A percentile compares a stretch with the other conserved stretches of the same genome.
These are phyloP conservation scores for Serendipita sp. DNA, from an alignment of 768 basidiomycete genomes.

Conservation along the genomic window DNA sequence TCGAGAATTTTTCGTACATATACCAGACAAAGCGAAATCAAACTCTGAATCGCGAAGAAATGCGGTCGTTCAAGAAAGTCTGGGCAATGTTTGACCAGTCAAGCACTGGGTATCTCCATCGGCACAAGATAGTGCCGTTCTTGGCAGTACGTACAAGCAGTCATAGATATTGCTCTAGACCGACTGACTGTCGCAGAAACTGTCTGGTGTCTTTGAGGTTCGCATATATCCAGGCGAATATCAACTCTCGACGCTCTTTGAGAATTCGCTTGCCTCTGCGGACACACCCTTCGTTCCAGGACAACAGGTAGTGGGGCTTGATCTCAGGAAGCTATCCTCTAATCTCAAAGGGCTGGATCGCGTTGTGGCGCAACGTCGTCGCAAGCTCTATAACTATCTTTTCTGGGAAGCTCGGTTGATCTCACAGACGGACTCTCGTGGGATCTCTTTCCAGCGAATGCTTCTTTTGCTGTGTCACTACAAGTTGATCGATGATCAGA, in stretches of 20 bases:
- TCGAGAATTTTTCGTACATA: conserved; percentile 91
- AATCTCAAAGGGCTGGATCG: conserved; percentile 53
- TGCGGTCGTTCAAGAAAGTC: conserved; percentile 85
- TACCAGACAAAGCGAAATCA: conserved; percentile 78
- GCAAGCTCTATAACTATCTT: conserved; percentile 54
- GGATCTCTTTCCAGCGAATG: conserved; percentile 87
- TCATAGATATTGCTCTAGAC: neutral
- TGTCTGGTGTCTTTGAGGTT: conserved; percentile 79
- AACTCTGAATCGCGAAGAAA: conserved; percentile 74
- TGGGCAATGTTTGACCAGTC: conserved; percentile 77
- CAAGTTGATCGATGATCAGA: conserved; percentile 77
- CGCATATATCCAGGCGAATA: conserved; percentile 64
- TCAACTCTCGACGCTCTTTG: conserved; percentile 43
- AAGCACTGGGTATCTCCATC: conserved; percentile 63
- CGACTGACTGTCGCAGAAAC: conserved; percentile 32
- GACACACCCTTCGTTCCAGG: conserved; percentile 19
- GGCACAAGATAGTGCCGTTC: conserved; percentile 56
- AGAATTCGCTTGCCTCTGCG: conserved; percentile 27
- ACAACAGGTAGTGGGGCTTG: conserved; percentile 33
- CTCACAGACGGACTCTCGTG: conserved; percentile 50
- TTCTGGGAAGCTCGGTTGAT: conserved; percentile 74
- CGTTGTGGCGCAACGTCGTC: conserved; percentile 42
- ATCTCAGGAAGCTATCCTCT: conserved; percentile 43
- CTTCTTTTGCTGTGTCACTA: conserved; percentile 76
- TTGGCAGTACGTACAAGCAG: conserved; percentile 45